phyloP scores from a whole-genome alignment of 2,329 filamentous ascomycete genomes.

The Botrytis aclada region DNA sequence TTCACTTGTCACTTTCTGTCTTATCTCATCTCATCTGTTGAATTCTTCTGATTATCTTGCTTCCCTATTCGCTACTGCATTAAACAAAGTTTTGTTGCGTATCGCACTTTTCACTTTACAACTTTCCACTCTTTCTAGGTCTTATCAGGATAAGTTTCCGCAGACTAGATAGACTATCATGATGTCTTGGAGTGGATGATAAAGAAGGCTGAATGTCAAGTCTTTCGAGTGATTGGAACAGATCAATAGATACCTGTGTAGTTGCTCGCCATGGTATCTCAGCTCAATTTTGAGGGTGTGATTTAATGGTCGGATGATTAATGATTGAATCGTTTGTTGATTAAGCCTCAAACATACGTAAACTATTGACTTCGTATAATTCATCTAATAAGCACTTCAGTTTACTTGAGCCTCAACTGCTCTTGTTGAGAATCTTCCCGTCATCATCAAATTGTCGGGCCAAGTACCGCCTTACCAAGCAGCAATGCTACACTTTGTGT shows the following conservation, averaged over 20 bases:
- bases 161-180: accelerated
- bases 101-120: background rate
- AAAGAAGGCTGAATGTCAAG: background rate
- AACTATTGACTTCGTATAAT: background rate
- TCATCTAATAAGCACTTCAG: background rate
- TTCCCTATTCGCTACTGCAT: background rate
- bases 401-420: background rate
- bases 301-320: background rate
- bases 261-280: background rate
- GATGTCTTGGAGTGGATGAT: background rate
- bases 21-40: background rate
- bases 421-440: background rate
- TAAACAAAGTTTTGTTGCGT: background rate
- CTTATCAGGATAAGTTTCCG: background rate
- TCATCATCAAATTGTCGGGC: background rate
- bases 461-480: background rate
- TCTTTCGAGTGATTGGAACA: background rate
- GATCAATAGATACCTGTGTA: too few species aligned
- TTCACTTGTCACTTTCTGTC: background rate
- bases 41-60: background rate
- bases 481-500: background rate
- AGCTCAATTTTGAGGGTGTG: too few species aligned
- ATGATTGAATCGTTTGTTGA: background rate
- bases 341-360: too few species aligned
- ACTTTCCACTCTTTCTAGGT: background rate